Percentiles rank a stretch among this genome's conserved stretches.
phyloP scores from a whole-genome alignment of 2,329 filamentous ascomycete species.

The Pyrenochaeta sp. region DNA sequence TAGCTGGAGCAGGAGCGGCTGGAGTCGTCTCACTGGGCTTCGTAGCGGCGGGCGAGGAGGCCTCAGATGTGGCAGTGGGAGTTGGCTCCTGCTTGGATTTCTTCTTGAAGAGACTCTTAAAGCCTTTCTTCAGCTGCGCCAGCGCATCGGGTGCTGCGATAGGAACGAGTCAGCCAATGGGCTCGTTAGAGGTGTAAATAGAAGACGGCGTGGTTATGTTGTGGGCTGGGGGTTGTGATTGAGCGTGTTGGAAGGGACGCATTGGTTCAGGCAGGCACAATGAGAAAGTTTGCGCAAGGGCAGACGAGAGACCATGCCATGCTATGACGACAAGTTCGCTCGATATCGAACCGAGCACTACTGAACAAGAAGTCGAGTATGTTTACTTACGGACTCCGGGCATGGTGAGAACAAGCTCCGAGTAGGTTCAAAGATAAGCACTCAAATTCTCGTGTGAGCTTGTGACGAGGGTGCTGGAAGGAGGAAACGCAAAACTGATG shows the following conservation, averaged over 20 bases:
- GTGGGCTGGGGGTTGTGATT: neutral
- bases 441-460: neutral
- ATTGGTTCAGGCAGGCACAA: neutral
- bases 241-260: neutral
- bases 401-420: conserved; percentile 34
- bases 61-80: conserved; percentile 35
- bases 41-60: conserved; percentile 31
- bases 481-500: conserved; percentile 4
- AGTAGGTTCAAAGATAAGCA: neutral
- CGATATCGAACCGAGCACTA: neutral
- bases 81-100: conserved; percentile 43
- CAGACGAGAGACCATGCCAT: neutral
- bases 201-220: neutral
- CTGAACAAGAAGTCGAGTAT: neutral
- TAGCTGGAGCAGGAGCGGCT: conserved; percentile 35
- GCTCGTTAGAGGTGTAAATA: neutral
- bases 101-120: conserved; percentile 50
- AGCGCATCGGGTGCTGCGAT: conserved; percentile 46
- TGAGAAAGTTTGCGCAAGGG: neutral
- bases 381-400: conserved; percentile 51
- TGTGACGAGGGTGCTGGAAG: neutral
- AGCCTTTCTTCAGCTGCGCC: conserved; percentile 48
- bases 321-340: neutral
- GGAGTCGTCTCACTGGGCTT: conserved; percentile 48
- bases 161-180: conserved; percentile 17